phyloP scores from a whole-genome alignment of 345 rosid genomes.

The Arabidopsis thaliana region DNA sequence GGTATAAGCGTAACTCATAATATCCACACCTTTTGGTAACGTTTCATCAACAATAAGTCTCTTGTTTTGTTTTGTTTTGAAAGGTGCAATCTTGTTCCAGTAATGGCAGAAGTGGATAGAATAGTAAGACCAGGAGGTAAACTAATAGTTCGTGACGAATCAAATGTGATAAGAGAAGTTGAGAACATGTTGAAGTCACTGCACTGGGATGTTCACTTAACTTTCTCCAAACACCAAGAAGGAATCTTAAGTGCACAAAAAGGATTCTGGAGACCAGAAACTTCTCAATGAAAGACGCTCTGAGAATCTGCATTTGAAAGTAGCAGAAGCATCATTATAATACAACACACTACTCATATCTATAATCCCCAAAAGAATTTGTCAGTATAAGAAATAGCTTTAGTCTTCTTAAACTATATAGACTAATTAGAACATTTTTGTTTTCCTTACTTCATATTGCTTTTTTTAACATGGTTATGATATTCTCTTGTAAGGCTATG shows the following conservation, averaged over 20 bases:
- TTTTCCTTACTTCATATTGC: neutral
- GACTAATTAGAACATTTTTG: slow-evolving; percentile 38
- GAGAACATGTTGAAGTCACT: slow-evolving; percentile 80
- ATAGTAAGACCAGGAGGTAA: slow-evolving; percentile 95
- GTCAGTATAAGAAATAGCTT: slow-evolving; percentile 28
- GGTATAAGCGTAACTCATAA: slow-evolving; percentile 45
- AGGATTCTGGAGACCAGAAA: slow-evolving; percentile 83
- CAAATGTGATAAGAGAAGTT: slow-evolving; percentile 66
- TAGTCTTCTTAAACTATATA: slow-evolving; percentile 33
- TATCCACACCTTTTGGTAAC: neutral
- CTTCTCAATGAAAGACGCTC: slow-evolving; percentile 45
- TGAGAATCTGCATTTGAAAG: slow-evolving; percentile 12
- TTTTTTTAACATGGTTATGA: slow-evolving; percentile 16
- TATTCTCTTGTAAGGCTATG: neutral
- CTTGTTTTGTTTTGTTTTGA: neutral
- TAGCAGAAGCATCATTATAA: slow-evolving; percentile 17
- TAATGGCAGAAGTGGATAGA: slow-evolving; percentile 89
- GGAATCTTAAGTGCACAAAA: slow-evolving; percentile 91
- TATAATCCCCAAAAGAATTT: slow-evolving; percentile 7
- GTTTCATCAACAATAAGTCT: neutral
- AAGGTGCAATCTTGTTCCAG: slow-evolving; percentile 85
- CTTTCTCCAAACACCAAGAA: slow-evolving; percentile 75
- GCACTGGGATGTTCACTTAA: slow-evolving; percentile 79
- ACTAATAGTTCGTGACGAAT: slow-evolving; percentile 72
- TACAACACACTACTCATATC: slow-evolving; percentile 29